Percentiles rank a stretch among this genome's conserved stretches.
These are phyloP conservation scores for Lyophyllum shimeji DNA, from an alignment of 768 basidiomycete genomes.

Conservation along the genomic window DNA sequence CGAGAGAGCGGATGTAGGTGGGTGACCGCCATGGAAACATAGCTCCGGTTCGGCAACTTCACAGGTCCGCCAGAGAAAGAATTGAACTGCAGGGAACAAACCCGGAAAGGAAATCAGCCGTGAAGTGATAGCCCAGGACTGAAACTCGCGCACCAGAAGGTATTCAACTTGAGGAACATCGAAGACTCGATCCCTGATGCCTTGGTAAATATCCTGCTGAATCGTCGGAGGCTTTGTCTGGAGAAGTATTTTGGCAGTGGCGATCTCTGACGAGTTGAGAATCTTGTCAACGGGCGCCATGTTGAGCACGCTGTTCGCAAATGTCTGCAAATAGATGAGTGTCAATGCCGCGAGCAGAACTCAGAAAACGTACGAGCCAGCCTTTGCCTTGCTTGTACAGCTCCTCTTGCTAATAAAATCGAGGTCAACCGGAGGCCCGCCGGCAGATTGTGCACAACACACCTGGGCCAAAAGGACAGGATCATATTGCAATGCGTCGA, in stretches of 20 bases:
- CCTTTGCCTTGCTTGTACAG: conserved; percentile 26
- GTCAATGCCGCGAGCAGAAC: neutral
- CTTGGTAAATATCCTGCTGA: conserved; percentile 24
- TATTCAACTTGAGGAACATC: conserved; percentile 28
- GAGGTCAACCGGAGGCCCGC: neutral
- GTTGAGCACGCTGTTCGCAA: conserved; percentile 27
- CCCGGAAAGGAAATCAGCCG: neutral
- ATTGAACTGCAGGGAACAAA: conserved; percentile 27
- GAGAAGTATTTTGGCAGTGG: conserved; percentile 21
- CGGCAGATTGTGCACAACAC: neutral
- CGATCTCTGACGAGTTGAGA: conserved; percentile 22
- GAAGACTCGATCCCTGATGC: conserved; percentile 27
- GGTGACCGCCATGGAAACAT: conserved; percentile 31
- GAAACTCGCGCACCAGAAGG: conserved; percentile 21
- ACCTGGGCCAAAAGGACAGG: conserved; percentile 26
- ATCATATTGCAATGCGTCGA: conserved; percentile 30
- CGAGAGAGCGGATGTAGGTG: conserved; percentile 46
- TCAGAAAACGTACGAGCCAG: conserved; percentile 24
- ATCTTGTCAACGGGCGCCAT: conserved; percentile 27
- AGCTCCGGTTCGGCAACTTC: conserved; percentile 30
- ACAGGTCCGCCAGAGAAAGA: conserved; percentile 27
- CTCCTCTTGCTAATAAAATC: conserved; percentile 23
- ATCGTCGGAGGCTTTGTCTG: conserved; percentile 26
- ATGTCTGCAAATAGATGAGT: conserved; percentile 22
- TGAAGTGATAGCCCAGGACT: neutral